phyloP scores from a whole-genome alignment of 257 asterid species.

The Rubia yunnanensis region DNA sequence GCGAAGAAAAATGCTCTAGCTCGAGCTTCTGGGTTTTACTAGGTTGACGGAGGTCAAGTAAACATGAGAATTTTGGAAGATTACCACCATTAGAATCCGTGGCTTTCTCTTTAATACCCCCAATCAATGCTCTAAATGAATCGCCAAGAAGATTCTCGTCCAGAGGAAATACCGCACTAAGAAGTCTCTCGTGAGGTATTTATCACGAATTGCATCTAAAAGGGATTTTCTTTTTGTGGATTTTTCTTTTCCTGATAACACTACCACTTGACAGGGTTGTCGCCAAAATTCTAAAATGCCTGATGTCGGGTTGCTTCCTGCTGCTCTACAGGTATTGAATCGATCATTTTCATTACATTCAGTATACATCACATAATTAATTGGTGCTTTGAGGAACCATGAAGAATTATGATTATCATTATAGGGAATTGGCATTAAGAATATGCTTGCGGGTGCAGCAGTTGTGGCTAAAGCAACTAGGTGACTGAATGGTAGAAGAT shows the following conservation, averaged over 20 bases:
- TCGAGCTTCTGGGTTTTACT: conserved; percentile 31
- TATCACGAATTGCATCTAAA: too few species aligned
- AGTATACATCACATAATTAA: background rate
- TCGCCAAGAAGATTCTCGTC: too few species aligned
- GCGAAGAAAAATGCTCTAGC: conserved; percentile 21
- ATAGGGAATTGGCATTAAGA: conserved; percentile 78
- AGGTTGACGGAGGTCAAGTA: conserved; percentile 58
- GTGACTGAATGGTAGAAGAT: too few species aligned
- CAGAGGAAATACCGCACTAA: too few species aligned
- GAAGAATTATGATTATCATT: conserved; percentile 9
- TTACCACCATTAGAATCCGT: too few species aligned
- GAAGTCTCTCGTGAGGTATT: too few species aligned
- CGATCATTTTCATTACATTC: background rate
- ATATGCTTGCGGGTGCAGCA: conserved; percentile 97
- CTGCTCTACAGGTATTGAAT: conserved; percentile 86
- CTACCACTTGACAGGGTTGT: conserved; percentile 99
- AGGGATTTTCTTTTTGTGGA: too few species aligned
- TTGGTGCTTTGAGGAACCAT: background rate
- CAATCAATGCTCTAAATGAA: too few species aligned
- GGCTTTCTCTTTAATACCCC: too few species aligned
- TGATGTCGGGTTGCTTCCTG: conserved; percentile 98
- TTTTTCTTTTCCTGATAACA: too few species aligned
- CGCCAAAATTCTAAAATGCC: conserved; percentile 99
- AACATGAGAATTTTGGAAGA: too few species aligned
- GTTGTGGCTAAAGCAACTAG: conserved; percentile 88